Base-by-base conservation (phyloP, 2,329 filamentous ascomycete species). In the Gaeumannomyces sp. region DNA sequence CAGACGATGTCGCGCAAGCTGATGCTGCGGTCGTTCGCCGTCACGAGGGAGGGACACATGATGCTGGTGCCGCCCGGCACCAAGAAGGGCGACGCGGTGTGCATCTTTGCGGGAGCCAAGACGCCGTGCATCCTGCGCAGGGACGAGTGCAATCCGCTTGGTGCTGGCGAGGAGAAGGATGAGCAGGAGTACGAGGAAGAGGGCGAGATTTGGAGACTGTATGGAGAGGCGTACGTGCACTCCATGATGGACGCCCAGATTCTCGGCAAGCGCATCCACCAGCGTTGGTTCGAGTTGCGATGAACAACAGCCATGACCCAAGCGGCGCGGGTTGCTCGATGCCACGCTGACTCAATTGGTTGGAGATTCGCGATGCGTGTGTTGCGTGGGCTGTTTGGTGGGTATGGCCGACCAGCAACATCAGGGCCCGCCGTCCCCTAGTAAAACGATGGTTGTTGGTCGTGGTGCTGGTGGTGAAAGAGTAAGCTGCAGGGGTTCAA, bases 201-300 rank as follows among this genome's bases (percentile, higher is more conserved):
- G 6, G 45, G n/a, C 19, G 45, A 53, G 19, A 11, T 53, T 19
- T 53, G 45, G 45, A 56, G 61, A 11, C 38, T 62, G 27, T 45
- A 53, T 7, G 61, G 61, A 2, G 61, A 62, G 45, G 61, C 61
- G 28, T 62, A 57, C 2, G 45, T 62, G 45, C 61, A 62, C 28
- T 25, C 14, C 27, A 28, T 53, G 19, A 62, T 62, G 61, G 61
- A 62, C 28, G 45, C 25, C 2, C 35, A 62, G 45, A 53, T 53
- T n/a, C 45, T 53, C 6, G 45, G 22, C 45, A 53, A n/a, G 45
- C 19, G 19, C 22, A n/a, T 53, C 22, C 8, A n/a, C 5, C 45
- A 53, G 45, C 45, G 45, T n/a, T 53, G 45, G 45, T 53, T 53
- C 45, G 45, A 53, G 45, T n/a, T 53, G 45, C 19, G 22, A 3